phyloP scores from a whole-genome alignment of 225 moss, liverwort and hornwort genomes.

The Sphagnum tenellum region DNA sequence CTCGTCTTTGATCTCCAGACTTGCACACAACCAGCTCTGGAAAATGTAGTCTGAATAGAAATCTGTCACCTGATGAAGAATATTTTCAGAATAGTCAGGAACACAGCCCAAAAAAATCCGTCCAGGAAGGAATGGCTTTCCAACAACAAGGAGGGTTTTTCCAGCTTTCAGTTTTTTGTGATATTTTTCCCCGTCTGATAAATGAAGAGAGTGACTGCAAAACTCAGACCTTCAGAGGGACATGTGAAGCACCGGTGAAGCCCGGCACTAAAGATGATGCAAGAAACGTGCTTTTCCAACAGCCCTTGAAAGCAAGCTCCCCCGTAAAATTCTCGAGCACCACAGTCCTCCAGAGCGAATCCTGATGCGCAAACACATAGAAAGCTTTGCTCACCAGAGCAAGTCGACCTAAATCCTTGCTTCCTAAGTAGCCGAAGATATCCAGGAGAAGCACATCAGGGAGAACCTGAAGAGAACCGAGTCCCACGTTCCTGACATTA shows the following conservation, averaged over 20 bases:
- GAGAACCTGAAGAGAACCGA: constrained; percentile 49
- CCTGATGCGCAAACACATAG: constrained; percentile 85
- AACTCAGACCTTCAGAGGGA: constrained; percentile 61
- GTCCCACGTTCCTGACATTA: constrained; percentile 55
- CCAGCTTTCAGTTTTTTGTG: no score
- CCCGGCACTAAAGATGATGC: constrained; percentile 27
- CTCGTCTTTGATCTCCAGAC: constrained; percentile 72
- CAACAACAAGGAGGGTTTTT: no score
- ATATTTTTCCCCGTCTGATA: no score
- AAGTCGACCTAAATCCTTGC: constrained; percentile 47
- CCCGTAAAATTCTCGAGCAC: constrained; percentile 56
- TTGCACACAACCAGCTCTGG: constrained; percentile 96
- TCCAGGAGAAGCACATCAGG: constrained; percentile 62
- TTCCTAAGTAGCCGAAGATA: constrained; percentile 44
- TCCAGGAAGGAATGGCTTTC: no score
- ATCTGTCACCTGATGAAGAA: constrained; percentile 47
- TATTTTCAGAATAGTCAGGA: not conserved
- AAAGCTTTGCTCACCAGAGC: constrained; percentile 70
- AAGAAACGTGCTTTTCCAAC: constrained; percentile 71
- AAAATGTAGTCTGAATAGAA: constrained; percentile 91
- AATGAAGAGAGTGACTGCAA: no score
- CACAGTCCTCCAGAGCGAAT: constrained; percentile 73
- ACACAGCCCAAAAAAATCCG: no score
- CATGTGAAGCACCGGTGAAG: constrained; percentile 29
- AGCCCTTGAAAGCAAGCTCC: constrained; percentile 42